These are phyloP conservation scores for Alternaria gansuensis DNA, from an alignment of 2,329 filamentous ascomycete species.

Conservation along the genomic window DNA sequence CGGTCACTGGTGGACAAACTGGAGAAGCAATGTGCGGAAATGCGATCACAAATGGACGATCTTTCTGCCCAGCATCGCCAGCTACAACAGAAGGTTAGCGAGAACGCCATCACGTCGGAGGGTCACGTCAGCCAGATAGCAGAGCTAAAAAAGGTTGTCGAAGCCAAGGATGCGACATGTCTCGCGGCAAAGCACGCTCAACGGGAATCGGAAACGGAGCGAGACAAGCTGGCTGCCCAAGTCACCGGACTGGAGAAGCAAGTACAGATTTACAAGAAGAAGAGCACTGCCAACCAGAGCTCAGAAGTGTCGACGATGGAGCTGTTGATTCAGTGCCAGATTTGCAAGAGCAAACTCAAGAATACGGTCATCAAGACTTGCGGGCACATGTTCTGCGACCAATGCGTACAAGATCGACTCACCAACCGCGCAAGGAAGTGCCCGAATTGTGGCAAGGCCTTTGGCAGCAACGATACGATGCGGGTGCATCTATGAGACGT, in stretches of 20 bases:
- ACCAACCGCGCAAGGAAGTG: slow-evolving; percentile 93
- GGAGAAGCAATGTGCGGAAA: slow-evolving; percentile 88
- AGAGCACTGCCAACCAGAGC: slow-evolving; percentile 80
- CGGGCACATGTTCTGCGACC: slow-evolving; percentile 91
- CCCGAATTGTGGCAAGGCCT: slow-evolving; percentile 89
- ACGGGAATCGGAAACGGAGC: slow-evolving; percentile 72
- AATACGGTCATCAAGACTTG: slow-evolving; percentile 93
- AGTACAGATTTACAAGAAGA: slow-evolving; percentile 84
- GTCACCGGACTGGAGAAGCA: slow-evolving; percentile 83
- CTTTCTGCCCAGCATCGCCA: slow-evolving; percentile 76
- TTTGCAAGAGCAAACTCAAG: slow-evolving; percentile 93
- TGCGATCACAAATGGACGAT: slow-evolving; percentile 78
- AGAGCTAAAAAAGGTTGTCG: slow-evolving; percentile 78
- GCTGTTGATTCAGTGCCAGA: slow-evolving; percentile 82
- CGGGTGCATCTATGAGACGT: slow-evolving; percentile 50
- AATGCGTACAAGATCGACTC: slow-evolving; percentile 88
- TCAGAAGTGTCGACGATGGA: slow-evolving; percentile 86
- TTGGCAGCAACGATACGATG: slow-evolving; percentile 92
- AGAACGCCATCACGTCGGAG: slow-evolving; percentile 75
- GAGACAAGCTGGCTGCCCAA: slow-evolving; percentile 80
- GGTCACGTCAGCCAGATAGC: slow-evolving; percentile 76
- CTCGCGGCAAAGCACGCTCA: slow-evolving; percentile 69
- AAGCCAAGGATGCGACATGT: slow-evolving; percentile 75
- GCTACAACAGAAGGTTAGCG: slow-evolving; percentile 74
- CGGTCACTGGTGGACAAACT: slow-evolving; percentile 80